Evolutionary conservation across 1,284 basidiomycete species (phyloP).

Genomic region (Cutaneotrichosporon sp.): DNA sequence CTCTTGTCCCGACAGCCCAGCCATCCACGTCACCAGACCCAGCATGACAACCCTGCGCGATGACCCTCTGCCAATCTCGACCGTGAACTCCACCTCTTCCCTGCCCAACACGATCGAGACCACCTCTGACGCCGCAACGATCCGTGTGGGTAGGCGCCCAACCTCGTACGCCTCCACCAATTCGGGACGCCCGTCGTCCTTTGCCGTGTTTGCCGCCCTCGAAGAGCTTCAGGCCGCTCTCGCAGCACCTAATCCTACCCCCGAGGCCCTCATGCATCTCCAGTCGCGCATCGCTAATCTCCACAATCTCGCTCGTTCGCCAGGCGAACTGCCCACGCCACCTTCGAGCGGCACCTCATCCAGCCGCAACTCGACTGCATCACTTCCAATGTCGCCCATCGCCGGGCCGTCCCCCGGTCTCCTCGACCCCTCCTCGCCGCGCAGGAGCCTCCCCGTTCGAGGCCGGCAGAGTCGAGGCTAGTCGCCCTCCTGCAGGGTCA

Average conservation of each 20-base stretch:
- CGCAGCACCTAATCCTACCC: not conserved
- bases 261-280: not conserved
- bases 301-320: not conserved
- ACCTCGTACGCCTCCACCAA: not conserved
- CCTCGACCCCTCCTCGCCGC: no score
- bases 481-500: no score
- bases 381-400: no score
- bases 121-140: not conserved
- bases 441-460: no score
- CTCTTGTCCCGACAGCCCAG: not conserved
- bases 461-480: no score
- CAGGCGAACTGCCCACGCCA: no score
- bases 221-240: not conserved
- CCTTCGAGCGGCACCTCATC: no score
- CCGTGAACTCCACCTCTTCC: not conserved
- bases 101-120: no score
- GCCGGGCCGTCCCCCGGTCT: no score
- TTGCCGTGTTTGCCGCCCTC: not conserved
- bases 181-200: no score
- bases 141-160: not conserved
- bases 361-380: no score
- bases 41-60: not conserved
- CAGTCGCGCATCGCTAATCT: not conserved
- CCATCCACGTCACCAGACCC: not conserved
- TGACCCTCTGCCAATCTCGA: no score